Base-by-base conservation (phyloP, 73 alveolate genomes). In the Uronychia binucleata region DNA sequence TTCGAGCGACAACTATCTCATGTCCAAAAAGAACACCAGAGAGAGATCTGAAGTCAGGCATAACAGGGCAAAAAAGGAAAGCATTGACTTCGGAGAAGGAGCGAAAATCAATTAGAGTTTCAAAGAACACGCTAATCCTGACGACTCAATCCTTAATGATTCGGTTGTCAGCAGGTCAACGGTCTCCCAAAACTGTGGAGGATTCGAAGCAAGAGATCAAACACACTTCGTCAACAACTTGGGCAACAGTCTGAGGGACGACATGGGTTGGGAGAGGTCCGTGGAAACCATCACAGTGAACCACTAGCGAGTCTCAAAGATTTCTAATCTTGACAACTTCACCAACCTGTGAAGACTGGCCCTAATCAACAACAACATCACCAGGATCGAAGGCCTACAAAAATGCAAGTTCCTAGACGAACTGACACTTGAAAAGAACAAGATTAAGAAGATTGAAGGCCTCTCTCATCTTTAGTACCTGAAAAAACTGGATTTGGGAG, bases 401-500 rank as follows among this genome's bases (percentile, higher is more conserved):
- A 91, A 88, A 35, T 94, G 96, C 77, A 94, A 84, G 46, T 87
- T 94, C 74, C 86, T 98, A 84, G 99, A 98, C 74, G 98, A 97
- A 67, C 90, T 98, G 57, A 93, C 92, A 88, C 92, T 98, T 74
- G 98, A 97, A 81, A 94, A 97, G 90, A 98, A 98, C 91, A 81
- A 88, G 82, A 95, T 98, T 14, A 80, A 86, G 84, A 89, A 83
- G 80, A 96, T 97, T 28, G 96, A 92, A 89, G 96, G 96, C 34
- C 90, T 97, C 59, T 88, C 86, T 11, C 92, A 79, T 67, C 86
- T 96, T 58, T 86, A 57, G 35, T 90, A 94, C 92, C 93, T 96
- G 77, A 92, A 95, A 79, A 96, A 94, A 78, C 85, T 96, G 74
- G 98, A 94, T 77, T 80, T 96, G 46, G 97, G 96, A 78, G 88